Evolutionary conservation across 164 flowering plant genomes (phyloP).

Genomic region (Vitis cinerea): DNA sequence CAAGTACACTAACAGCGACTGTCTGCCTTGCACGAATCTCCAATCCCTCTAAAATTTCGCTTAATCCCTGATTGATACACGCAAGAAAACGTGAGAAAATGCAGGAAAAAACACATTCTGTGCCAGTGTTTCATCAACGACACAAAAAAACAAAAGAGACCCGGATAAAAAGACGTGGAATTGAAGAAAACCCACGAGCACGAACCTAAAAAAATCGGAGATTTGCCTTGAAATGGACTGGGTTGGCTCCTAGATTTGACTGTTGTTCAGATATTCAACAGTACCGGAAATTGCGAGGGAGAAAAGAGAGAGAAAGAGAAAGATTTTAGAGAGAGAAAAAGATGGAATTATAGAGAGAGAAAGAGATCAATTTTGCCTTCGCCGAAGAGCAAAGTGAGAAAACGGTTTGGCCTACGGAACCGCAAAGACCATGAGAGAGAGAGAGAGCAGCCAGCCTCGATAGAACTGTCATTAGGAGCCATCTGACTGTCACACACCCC

Average conservation of each 20-base stretch:
- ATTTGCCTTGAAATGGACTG: neutral
- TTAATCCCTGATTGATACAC: neutral
- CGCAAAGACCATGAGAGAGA: constrained; percentile 13
- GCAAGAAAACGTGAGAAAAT: neutral
- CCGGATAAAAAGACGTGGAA: constrained; percentile 9
- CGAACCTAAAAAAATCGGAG: constrained; percentile 11
- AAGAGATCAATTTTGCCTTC: neutral
- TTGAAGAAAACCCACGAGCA: constrained; percentile 7
- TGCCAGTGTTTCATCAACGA: neutral
- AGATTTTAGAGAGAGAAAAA: constrained; percentile 8
- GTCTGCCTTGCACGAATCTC: neutral
- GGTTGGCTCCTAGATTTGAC: neutral
- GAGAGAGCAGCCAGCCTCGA: constrained; percentile 12
- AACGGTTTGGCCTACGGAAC: neutral
- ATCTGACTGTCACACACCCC: too few species aligned
- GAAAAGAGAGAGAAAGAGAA: neutral
- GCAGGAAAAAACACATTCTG: neutral
- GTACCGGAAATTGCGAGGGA: neutral
- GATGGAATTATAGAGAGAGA: constrained; percentile 13
- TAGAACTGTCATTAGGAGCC: too few species aligned
- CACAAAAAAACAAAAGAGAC: neutral
- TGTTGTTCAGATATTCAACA: neutral
- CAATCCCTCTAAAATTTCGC: neutral
- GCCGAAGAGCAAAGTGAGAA: neutral
- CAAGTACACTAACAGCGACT: neutral